Conservation (phyloP, 2,329 filamentous ascomycete genomes). For the Alternaria brassicicola region DNA sequence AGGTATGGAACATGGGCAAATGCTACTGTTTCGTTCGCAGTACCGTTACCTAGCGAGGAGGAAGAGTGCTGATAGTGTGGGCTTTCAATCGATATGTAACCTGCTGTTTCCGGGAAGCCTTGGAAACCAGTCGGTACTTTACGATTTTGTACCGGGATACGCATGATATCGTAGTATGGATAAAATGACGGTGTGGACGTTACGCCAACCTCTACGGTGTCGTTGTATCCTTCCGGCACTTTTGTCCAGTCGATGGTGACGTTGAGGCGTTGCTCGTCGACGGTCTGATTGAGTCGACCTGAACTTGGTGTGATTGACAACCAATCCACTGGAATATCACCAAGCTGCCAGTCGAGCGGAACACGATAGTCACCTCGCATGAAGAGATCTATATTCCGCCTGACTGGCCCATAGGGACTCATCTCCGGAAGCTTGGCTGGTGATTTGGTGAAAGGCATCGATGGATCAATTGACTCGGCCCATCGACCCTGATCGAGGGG, state of each 20-base stretch:
- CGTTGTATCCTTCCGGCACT: constrained; percentile 17
- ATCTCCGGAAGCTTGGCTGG: constrained; percentile 15
- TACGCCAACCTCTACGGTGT: constrained; percentile 17
- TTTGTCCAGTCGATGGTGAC: constrained; percentile 25
- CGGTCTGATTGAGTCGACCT: constrained; percentile 11
- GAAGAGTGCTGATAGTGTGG: constrained; percentile 21
- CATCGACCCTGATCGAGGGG: constrained; percentile 50
- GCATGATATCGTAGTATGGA: constrained; percentile 22
- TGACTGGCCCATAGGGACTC: constrained; percentile 24
- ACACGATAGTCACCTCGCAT: constrained; percentile 27
- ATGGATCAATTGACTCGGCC: constrained; percentile 58
- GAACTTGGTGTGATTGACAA: constrained; percentile 19
- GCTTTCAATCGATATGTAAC: constrained; percentile 24
- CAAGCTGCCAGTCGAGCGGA: constrained; percentile 23
- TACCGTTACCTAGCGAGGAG: background rate
- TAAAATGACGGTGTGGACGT: constrained; percentile 22
- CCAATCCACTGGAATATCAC: constrained; percentile 22
- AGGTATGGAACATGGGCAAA: constrained; percentile 21
- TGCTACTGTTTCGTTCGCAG: constrained; percentile 4
- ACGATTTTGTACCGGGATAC: constrained; percentile 20
- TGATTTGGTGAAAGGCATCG: constrained; percentile 60
- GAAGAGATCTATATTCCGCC: constrained; percentile 21
- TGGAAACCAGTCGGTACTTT: constrained; percentile 15
- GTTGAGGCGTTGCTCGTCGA: constrained; percentile 24
- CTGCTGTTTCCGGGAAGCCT: constrained; percentile 25